Evolutionary conservation across 345 rosid species (phyloP), one percentile per base, ranked within the genome.

Genomic region (Populus simonii): DNA sequence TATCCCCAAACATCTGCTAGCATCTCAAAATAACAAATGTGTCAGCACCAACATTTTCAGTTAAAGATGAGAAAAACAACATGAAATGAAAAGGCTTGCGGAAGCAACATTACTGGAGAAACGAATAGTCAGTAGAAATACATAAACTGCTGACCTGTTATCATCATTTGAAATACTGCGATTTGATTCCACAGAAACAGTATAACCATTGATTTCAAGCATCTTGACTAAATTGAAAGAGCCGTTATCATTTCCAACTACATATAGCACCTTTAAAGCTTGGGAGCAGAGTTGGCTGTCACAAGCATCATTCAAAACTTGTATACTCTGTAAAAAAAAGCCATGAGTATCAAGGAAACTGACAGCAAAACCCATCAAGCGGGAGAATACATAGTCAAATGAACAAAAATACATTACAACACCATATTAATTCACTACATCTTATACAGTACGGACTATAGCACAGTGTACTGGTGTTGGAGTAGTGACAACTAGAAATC

Each of bases 201-300:
- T 74, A 79, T 79, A 81, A 66, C 88, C 87, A 59, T 88, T 83
- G 61, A 81, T 68, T 81, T 86, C 79, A 76, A 88, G 86, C 63
- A 82, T 66, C 77, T 81, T 83, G 22, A 53, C 82, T 57, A 89
- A 74, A 68, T 82, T 83, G 73, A 67, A 23, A 79, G 85, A 74
- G 74, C 71, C 80, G 51, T 67, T 77, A 59, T 84, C 85, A 74
- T 83, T 83, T 55, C 84, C 78, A 78, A 84, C 78, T 66, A 89
- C 75, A 77, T 76, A 80, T 66, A 84, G 79, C 62, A 74, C 82
- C 84, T 84, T 89, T 9, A 78, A 70, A 38, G 79, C 68, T 25
- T 49, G 76, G 53, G 84, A 76, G 29, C 4, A 35, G 18, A 68
- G 55, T 3, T 39, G 45, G 70, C 51, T 22, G 53, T 51, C 70